Base-by-base conservation (phyloP, 2,329 filamentous ascomycete species). In the Botrytis elliptica region DNA sequence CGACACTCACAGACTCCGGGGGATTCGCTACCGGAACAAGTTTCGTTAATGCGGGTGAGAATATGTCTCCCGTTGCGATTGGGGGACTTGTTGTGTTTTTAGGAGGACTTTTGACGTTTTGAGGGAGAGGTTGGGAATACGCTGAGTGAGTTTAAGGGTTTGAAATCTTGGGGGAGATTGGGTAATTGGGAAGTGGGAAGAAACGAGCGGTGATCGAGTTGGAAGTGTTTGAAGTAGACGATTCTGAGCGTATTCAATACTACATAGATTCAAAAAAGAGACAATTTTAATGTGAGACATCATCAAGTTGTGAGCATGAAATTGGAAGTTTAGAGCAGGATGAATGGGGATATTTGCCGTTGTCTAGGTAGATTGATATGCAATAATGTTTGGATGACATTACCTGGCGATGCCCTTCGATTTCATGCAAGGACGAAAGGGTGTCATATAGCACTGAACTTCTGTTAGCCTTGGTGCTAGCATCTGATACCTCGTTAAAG, bases 81-180 rank as follows among this genome's bases (percentile, higher is more conserved):
- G 71, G 71, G 9, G 38, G 65, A 9, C 38, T 72, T 22, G 63
- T 33, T 3, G 57, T 68, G 25, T 42, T 69, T 69, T 57, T 49
- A 16, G 71, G 71, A 22, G 67, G 62, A 20, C 22, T 72, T 38
- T 72, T 72, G 36, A 49, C 62, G 65, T 57, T 72, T 29, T 72
- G 36, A 66, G n/a, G 9, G 18, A 14, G n/a, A 38, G 9, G 2
- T 2, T 1, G 12, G 29, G 65, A 40, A 3, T 18, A 6, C 8
- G 44, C 25, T 38, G 25, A 22, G 38, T 33, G 66, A 36, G n/a
- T 22, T 55, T 10, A 14, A 29, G 52, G 20, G 33, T 7, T 22
- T 14, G 33, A 42, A 40, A 70, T 5, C 40, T 59, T 12, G 36
- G 36, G 12, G 29, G 60, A 52, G 12, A 63, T 5, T 1, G 46